Percentiles rank a stretch among this genome's conserved stretches.
These are phyloP conservation scores for Cystofilobasidium capitatum DNA, from an alignment of 768 basidiomycete species.

Conservation along the genomic window DNA sequence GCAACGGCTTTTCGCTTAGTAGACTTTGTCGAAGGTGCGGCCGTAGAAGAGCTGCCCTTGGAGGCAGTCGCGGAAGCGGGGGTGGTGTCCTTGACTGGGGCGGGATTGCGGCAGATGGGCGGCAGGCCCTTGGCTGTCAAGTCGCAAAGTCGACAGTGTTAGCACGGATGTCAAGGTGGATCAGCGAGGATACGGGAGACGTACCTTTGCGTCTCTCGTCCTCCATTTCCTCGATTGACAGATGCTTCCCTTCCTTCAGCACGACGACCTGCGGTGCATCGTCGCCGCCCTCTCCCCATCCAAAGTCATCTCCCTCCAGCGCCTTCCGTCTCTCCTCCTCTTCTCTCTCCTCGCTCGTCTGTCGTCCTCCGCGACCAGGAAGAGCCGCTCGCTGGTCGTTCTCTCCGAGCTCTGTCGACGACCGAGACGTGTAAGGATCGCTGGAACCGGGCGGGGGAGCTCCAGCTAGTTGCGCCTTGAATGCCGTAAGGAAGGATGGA, in stretches of 20 bases:
- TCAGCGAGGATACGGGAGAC: neutral
- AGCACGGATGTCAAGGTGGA: neutral
- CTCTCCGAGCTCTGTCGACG: neutral
- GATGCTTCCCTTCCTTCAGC: conserved; percentile 75
- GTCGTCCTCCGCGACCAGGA: conserved; percentile 1
- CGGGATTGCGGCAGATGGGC: conserved; percentile 22
- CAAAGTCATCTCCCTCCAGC: conserved; percentile 21
- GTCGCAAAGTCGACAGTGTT: too few species aligned
- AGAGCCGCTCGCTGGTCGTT: conserved; percentile 7
- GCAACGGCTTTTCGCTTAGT: conserved; percentile 33
- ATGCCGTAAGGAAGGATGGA: conserved; percentile 18
- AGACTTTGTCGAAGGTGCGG: conserved; percentile 27
- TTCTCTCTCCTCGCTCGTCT: conserved; percentile 36
- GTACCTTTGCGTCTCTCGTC: conserved; percentile 41
- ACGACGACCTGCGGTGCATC: conserved; percentile 86
- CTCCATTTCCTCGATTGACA: conserved; percentile 66
- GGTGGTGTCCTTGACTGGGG: neutral
- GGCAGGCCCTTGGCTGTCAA: conserved; percentile 30
- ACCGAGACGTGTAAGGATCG: neutral
- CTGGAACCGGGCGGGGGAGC: neutral
- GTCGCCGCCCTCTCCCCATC: conserved; percentile 46
- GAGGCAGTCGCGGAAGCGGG: neutral
- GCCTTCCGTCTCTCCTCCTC: conserved; percentile 60
- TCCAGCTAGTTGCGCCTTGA: conserved; percentile 22
- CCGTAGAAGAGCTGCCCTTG: neutral